These are phyloP conservation scores for Cenchrus purpureus DNA, from an alignment of 176 grass and related monocot genomes.

Conservation along the genomic window DNA sequence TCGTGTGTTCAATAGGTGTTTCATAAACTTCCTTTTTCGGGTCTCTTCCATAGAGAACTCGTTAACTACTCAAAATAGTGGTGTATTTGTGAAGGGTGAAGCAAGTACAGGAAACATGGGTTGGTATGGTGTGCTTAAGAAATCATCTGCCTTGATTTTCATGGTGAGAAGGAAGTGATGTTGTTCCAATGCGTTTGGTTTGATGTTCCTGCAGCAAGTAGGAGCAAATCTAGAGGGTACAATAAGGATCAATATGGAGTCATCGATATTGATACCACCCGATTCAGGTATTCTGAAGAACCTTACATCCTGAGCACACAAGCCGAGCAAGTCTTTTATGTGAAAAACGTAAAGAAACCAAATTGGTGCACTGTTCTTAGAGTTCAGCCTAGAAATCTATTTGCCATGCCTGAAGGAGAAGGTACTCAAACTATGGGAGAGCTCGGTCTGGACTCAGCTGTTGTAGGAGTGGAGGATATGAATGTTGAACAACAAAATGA, in stretches of 20 bases:
- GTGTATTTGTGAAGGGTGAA: no score
- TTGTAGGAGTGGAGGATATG: not conserved
- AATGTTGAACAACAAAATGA: not conserved
- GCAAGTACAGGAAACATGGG: no score
- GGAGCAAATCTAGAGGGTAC: no score
- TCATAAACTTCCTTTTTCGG: not conserved
- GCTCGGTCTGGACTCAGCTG: not conserved
- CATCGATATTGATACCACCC: no score
- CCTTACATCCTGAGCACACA: not conserved
- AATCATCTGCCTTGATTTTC: not conserved
- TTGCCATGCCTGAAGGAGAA: constrained; percentile 13
- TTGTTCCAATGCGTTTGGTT: no score
- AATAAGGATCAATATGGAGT: no score
- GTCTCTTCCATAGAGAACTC: no score
- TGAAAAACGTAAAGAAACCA: no score
- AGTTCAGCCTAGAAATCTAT: not conserved
- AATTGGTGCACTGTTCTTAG: not conserved
- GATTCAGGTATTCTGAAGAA: not conserved
- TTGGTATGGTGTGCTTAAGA: not conserved
- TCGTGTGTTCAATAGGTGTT: not conserved
- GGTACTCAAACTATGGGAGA: not conserved
- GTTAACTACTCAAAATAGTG: no score
- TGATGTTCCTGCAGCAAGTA: no score
- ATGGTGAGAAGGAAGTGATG: no score
- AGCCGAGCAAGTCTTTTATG: no score